These are phyloP conservation scores for Arthromyces matolae DNA, from an alignment of 768 basidiomycete species.

Conservation along the genomic window DNA sequence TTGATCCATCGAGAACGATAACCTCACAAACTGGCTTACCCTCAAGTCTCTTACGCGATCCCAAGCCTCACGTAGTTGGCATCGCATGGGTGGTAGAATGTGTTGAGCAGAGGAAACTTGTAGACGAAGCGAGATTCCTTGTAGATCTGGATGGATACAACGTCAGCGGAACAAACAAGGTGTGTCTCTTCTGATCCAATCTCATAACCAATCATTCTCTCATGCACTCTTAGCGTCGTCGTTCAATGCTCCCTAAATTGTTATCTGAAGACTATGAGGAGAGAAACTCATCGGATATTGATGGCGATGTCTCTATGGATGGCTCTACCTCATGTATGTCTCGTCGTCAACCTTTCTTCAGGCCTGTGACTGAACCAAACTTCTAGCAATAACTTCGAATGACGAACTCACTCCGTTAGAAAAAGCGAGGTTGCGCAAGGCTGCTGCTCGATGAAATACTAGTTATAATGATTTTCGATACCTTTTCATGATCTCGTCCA, in stretches of 20 bases:
- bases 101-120: slow-evolving; percentile 57
- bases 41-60: slow-evolving; percentile 58
- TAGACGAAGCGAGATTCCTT: slow-evolving; percentile 63
- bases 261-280: slow-evolving; percentile 34
- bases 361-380: slow-evolving; percentile 10
- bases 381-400: slow-evolving; percentile 39
- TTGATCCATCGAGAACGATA: not conserved
- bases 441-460: slow-evolving; percentile 1
- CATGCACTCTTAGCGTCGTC: slow-evolving; percentile 50
- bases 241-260: slow-evolving; percentile 68
- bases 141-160: slow-evolving; percentile 61
- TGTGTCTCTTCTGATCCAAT: slow-evolving; percentile 19
- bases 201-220: not conserved
- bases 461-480: too few relatives aligned
- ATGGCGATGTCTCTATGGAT: slow-evolving; percentile 41
- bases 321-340: slow-evolving; percentile 42
- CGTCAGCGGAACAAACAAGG: slow-evolving; percentile 62
- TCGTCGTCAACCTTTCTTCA: not conserved
- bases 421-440: slow-evolving; percentile 55
- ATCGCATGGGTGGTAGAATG: slow-evolving; percentile 91
- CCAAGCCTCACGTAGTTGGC: slow-evolving; percentile 71
- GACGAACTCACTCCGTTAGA: slow-evolving; percentile 68
- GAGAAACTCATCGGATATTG: slow-evolving; percentile 22
- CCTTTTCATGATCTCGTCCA: too few relatives aligned
- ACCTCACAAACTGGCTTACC: not conserved